Base-by-base conservation (phyloP, 176 grass and related monocot species). In the Aegilops umbellulata region DNA sequence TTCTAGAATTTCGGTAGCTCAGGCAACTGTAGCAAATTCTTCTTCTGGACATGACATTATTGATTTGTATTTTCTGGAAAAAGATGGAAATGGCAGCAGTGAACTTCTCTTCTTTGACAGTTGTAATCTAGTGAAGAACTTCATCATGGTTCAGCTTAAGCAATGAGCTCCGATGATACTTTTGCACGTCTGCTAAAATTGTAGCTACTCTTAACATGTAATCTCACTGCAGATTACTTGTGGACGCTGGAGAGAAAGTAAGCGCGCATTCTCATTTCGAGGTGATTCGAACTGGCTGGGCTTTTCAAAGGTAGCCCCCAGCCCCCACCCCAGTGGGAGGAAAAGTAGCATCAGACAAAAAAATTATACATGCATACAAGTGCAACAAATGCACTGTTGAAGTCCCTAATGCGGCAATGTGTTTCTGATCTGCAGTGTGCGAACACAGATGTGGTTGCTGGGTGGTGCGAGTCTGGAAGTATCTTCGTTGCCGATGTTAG, bases 271-370 rank as follows among this genome's bases (percentile, higher is more conserved):
- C 78, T 92, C 96, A 77, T 98, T 95, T 83, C 91, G 88, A 84
- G 95, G 95, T 62, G 93, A 98, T 83, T 95, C 95, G 46, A 98
- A 95, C 66, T 98, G 88, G 90, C 60, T 98, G 65, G 90, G 93
- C 34, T 98, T 98, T 86, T 91, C 90, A 47, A 94, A 95, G 95
- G 95, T 98, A 89, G 8, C 4, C 4, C 60, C 19, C 5, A 6
- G 39, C 8, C 38, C 19, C 27, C 19, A 22, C 14, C 68, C 10
- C 10, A 64, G 25, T 23, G 39, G 77, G 60, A 24, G 38, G 77
- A 36, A 44, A 44, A 65, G 12, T 44, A 80, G 77, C 36, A n/a
- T 23, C 36, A 23, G 6, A 13, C 57, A 46, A 47, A 47, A 83
- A 19, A 2, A 20, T 1, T 57, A 36, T 77, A 16, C 24, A 16